phyloP scores from a whole-genome alignment of 306 rosid genomes.

The Vigna hirtella region DNA sequence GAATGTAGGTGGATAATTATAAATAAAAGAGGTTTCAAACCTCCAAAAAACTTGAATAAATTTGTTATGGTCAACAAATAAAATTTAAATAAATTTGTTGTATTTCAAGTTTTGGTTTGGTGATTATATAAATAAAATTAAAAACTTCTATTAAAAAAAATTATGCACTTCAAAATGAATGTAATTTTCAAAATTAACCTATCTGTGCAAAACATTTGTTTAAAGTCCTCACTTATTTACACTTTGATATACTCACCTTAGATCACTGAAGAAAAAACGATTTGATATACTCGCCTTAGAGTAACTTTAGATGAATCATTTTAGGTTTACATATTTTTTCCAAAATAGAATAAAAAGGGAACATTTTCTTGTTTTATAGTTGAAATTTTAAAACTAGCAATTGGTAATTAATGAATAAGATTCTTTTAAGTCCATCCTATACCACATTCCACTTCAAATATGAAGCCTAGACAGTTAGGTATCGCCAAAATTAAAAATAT shows the following conservation, averaged over 20 bases:
- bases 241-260: background rate
- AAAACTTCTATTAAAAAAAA: too few relatives aligned
- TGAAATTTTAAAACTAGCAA: background rate
- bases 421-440: background rate
- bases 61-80: too few relatives aligned
- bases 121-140: too few relatives aligned
- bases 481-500: background rate
- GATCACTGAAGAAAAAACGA: background rate
- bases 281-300: background rate
- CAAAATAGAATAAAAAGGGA: background rate
- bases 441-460: background rate
- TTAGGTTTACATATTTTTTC: conserved; percentile 5
- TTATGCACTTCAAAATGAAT: too few relatives aligned
- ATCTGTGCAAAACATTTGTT: too few relatives aligned
- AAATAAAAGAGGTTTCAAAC: too few relatives aligned
- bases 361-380: background rate
- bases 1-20: too few relatives aligned
- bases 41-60: too few relatives aligned
- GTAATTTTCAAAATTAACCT: too few relatives aligned
- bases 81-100: too few relatives aligned
- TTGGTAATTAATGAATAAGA: background rate
- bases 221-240: too few relatives aligned
- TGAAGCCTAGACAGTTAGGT: conserved; percentile 7
- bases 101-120: too few relatives aligned
- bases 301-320: conserved; percentile 6